These are phyloP conservation scores for Phaeosphaeriaceae sp. DNA, from an alignment of 2,329 filamentous ascomycete species.

Conservation along the genomic window DNA sequence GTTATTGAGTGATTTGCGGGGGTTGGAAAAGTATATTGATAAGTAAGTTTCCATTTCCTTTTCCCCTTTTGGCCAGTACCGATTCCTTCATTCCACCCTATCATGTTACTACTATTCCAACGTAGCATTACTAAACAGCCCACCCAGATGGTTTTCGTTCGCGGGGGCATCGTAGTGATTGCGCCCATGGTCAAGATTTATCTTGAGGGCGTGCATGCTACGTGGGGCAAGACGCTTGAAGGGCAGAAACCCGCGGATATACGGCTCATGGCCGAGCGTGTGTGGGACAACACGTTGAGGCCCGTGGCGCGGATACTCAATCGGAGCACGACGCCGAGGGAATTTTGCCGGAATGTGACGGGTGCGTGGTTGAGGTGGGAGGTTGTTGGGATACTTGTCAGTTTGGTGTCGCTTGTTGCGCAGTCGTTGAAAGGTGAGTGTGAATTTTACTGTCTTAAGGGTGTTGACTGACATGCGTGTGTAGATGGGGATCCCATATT, in stretches of 20 bases:
- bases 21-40: constrained; percentile 39
- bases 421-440: constrained; percentile 34
- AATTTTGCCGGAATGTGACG: constrained; percentile 49
- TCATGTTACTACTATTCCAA: neutral
- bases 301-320: constrained; percentile 41
- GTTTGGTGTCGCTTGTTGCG: constrained; percentile 47
- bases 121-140: neutral
- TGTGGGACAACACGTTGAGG: constrained; percentile 52
- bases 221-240: constrained; percentile 34
- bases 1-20: constrained; percentile 33
- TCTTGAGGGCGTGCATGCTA: constrained; percentile 30
- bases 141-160: constrained; percentile 31
- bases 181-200: constrained; percentile 44
- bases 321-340: constrained; percentile 45
- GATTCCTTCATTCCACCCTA: too few species aligned
- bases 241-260: constrained; percentile 38
- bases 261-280: constrained; percentile 46
- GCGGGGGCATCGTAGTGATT: constrained; percentile 42
- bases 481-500: constrained; percentile 43
- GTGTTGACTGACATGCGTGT: constrained; percentile 2
- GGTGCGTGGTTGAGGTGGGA: constrained; percentile 53
- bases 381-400: constrained; percentile 50
- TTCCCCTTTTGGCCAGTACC: too few species aligned
- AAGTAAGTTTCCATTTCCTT: constrained; percentile 10
- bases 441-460: too few species aligned